Evolutionary conservation across 352 stramenopile species (phyloP).

Genomic region (Globisporangium parvum): DNA sequence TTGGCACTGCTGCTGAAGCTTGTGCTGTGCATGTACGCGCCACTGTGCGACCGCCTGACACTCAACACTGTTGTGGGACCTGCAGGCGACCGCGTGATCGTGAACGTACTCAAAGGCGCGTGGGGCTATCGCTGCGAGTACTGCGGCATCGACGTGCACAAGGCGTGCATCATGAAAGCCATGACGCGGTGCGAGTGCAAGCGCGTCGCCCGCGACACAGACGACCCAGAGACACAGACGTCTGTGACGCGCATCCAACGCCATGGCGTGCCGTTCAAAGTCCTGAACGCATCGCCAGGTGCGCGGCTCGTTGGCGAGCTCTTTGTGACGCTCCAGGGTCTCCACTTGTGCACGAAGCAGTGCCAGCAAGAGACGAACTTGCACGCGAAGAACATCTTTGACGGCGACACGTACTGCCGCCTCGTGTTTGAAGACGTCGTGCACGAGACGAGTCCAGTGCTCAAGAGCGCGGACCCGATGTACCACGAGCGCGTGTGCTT

Average conservation of each 20-base stretch:
- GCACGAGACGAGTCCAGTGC: slow-evolving; percentile 75
- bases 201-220: not conserved
- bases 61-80: not conserved
- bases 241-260: slow-evolving; percentile 14
- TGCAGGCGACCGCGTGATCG: slow-evolving; percentile 70
- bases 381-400: slow-evolving; percentile 84
- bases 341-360: slow-evolving; percentile 83
- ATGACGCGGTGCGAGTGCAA: slow-evolving; percentile 72
- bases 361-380: slow-evolving; percentile 52
- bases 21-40: not conserved
- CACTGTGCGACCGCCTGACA: not conserved
- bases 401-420: slow-evolving; percentile 82
- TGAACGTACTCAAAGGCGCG: slow-evolving; percentile 73
- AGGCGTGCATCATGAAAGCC: slow-evolving; percentile 84
- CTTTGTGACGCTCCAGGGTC: slow-evolving; percentile 70
- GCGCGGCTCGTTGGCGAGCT: slow-evolving; percentile 41
- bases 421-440: slow-evolving; percentile 57
- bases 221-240: slow-evolving; percentile 7
- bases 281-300: slow-evolving; percentile 36
- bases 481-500: slow-evolving; percentile 82
- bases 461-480: slow-evolving; percentile 85
- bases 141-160: slow-evolving; percentile 79
- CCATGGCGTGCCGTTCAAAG: slow-evolving; percentile 30
- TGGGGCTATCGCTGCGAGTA: slow-evolving; percentile 83
- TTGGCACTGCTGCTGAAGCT: not conserved